phyloP scores from a whole-genome alignment of 2,329 filamentous ascomycete genomes.

The Penicillium sp. region DNA sequence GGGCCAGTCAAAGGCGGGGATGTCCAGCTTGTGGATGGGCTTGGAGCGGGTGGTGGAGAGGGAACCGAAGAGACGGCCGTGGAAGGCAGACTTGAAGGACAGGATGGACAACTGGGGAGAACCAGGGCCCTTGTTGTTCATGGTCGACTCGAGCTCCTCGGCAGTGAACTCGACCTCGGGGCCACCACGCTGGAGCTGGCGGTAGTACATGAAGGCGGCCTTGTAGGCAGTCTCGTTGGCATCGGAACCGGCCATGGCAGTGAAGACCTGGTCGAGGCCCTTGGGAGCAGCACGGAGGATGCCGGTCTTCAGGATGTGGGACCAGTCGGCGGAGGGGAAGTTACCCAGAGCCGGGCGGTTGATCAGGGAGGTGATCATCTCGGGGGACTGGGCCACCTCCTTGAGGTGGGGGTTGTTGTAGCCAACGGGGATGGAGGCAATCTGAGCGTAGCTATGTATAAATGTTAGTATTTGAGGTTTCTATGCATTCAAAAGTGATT shows the following conservation, averaged over 20 bases:
- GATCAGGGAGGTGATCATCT: conserved; percentile 81
- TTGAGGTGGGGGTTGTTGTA: conserved; percentile 86
- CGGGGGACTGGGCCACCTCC: conserved; percentile 72
- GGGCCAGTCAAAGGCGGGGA: conserved; percentile 94
- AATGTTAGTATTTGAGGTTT: conserved; percentile 9
- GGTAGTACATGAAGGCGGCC: conserved; percentile 91
- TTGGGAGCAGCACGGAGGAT: conserved; percentile 82
- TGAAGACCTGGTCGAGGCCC: conserved; percentile 88
- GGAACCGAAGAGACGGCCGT: conserved; percentile 86
- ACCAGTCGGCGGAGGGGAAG: conserved; percentile 88
- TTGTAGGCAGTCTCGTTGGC: conserved; percentile 96
- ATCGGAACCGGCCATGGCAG: conserved; percentile 85
- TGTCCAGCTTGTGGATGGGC: conserved; percentile 93
- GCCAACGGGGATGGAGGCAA: conserved; percentile 88
- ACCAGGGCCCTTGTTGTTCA: conserved; percentile 82
- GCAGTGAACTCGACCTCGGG: conserved; percentile 77
- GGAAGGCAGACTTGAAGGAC: conserved; percentile 87
- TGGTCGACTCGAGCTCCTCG: conserved; percentile 74
- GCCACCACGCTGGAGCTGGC: conserved; percentile 80
- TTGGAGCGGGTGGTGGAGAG: conserved; percentile 90
- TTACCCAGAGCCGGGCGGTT: conserved; percentile 90
- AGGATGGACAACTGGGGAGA: conserved; percentile 82
- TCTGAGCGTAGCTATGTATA: conserved; percentile 75
- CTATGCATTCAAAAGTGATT: neutral
- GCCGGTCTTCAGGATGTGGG: conserved; percentile 76